These are phyloP conservation scores for Colletotrichum limetticola DNA, from an alignment of 2,329 filamentous ascomycete genomes.

Conservation along the genomic window DNA sequence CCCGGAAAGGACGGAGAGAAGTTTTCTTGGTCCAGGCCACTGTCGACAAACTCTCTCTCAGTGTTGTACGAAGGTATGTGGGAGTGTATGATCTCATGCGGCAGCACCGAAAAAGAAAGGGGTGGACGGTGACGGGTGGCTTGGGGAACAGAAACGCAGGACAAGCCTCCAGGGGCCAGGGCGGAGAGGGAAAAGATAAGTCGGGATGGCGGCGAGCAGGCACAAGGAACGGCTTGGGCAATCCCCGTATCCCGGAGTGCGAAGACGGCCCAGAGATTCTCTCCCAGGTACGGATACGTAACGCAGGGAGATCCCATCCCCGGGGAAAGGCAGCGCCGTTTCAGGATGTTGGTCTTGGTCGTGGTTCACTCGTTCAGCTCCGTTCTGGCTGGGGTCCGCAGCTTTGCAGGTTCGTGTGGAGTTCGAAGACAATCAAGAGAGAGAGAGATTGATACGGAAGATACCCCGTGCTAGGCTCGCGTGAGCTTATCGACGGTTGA, in stretches of 20 bases:
- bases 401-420: not conserved
- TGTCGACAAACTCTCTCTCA: not conserved
- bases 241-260: not conserved
- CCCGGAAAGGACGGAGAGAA: conserved; percentile 4
- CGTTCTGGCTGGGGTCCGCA: not conserved
- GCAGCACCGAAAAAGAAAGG: not conserved
- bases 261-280: conserved; percentile 19
- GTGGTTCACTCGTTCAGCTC: conserved; percentile 10
- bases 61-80: not conserved
- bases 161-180: not conserved
- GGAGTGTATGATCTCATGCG: not conserved
- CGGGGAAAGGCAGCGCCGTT: conserved; percentile 24
- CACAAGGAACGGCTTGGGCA: conserved; percentile 2
- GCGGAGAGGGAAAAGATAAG: not conserved
- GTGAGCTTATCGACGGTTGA: conserved; percentile 24
- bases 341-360: conserved; percentile 27
- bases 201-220: not conserved
- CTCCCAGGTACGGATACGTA: not conserved
- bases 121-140: not conserved
- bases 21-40: not conserved
- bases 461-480: conserved; percentile 10
- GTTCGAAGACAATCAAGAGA: not conserved
- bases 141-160: not conserved
- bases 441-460: not conserved
- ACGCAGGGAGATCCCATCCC: conserved; percentile 32